These are phyloP conservation scores for Ogataea angusta DNA, from an alignment of 805 yeast species.

Conservation along the genomic window DNA sequence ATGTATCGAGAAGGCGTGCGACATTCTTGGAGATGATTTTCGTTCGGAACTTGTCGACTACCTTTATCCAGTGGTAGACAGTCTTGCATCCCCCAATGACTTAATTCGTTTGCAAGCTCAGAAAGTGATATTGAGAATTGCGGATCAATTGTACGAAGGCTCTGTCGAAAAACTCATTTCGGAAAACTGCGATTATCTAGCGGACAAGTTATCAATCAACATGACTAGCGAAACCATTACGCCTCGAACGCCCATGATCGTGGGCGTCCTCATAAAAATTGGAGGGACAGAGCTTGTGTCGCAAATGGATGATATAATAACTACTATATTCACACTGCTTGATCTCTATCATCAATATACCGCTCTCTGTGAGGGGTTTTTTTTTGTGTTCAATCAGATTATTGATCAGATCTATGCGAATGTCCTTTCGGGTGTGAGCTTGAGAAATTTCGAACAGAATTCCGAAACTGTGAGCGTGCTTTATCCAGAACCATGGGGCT, in stretches of 20 bases:
- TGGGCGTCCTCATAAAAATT: slow-evolving; percentile 64
- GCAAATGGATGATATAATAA: slow-evolving; percentile 67
- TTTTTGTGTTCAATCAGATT: slow-evolving; percentile 63
- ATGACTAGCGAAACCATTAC: slow-evolving; percentile 69
- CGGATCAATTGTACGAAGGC: slow-evolving; percentile 49
- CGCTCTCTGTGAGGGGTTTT: slow-evolving; percentile 67
- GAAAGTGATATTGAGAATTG: slow-evolving; percentile 47
- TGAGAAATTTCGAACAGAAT: slow-evolving; percentile 13
- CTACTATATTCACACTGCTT: slow-evolving; percentile 66
- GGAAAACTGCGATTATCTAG: slow-evolving; percentile 73
- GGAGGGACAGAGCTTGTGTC: slow-evolving; percentile 65
- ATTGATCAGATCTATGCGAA: slow-evolving; percentile 42
- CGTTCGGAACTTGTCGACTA: slow-evolving; percentile 62
- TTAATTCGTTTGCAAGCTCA: slow-evolving; percentile 50
- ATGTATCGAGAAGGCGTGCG: slow-evolving; percentile 37
- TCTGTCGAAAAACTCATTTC: slow-evolving; percentile 54
- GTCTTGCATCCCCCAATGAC: slow-evolving; percentile 56
- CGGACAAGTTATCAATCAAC: slow-evolving; percentile 72
- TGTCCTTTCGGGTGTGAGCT: slow-evolving; percentile 34
- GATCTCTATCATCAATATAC: slow-evolving; percentile 86
- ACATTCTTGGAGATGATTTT: slow-evolving; percentile 37
- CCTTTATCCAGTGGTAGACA: slow-evolving; percentile 69
- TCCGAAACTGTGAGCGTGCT: slow-evolving; percentile 25
- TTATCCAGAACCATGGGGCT: slow-evolving; percentile 58
- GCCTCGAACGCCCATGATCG: slow-evolving; percentile 68